These are phyloP conservation scores for Erysimum cheiri DNA, from an alignment of 441 rosid genomes.

Conservation along the genomic window DNA sequence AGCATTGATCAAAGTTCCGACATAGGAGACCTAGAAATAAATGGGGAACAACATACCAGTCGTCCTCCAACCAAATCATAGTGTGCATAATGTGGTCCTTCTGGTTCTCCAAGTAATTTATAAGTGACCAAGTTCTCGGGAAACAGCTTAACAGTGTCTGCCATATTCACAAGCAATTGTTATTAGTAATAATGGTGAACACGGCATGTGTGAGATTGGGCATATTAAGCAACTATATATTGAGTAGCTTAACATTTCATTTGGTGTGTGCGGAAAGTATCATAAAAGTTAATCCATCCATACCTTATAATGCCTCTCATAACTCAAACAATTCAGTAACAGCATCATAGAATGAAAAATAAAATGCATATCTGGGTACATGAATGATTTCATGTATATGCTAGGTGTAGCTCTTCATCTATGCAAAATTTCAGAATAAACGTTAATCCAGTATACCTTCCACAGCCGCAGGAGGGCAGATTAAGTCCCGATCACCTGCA, in stretches of 20 bases:
- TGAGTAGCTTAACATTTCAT: conserved; percentile 12
- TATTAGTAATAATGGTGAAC: background rate
- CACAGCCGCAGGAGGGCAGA: conserved; percentile 93
- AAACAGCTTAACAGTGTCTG: conserved; percentile 80
- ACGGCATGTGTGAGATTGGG: conserved; percentile 7
- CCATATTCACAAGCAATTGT: conserved; percentile 32
- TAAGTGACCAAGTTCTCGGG: conserved; percentile 74
- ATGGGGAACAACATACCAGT: conserved; percentile 45
- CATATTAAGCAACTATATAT: conserved; percentile 16
- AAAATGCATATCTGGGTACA: conserved; percentile 2
- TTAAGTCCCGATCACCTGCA: conserved; percentile 88
- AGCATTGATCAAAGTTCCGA: conserved; percentile 21
- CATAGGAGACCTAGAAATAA: conserved; percentile 17
- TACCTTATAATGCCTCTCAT: conserved; percentile 9
- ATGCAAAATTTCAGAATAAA: conserved; percentile 8
- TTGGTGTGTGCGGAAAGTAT: conserved; percentile 17
- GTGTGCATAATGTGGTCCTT: conserved; percentile 56
- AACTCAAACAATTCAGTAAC: background rate
- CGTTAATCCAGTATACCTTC: conserved; percentile 55
- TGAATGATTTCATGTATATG: conserved; percentile 20
- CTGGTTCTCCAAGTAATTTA: conserved; percentile 73
- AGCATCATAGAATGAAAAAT: background rate
- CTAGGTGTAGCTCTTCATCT: conserved; percentile 5
- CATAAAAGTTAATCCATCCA: background rate
- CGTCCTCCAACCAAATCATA: conserved; percentile 48